Evolutionary conservation across 2,329 filamentous ascomycete species (phyloP).

Genomic region (Cladosporium sp.): DNA sequence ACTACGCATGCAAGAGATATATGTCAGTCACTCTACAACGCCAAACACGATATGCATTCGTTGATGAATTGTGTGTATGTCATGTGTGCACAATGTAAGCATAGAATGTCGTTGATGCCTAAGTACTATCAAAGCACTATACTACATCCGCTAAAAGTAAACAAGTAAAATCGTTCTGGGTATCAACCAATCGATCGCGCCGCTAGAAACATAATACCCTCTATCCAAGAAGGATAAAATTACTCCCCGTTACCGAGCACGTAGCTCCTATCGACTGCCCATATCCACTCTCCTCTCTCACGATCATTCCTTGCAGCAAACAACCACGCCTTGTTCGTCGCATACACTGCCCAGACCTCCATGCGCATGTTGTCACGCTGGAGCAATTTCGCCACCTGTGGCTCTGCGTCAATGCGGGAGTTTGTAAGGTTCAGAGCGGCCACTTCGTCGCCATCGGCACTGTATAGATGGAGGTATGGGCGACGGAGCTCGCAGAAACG

Average conservation of each 20-base stretch:
- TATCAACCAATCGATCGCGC: conserved; percentile 11
- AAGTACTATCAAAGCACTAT: neutral
- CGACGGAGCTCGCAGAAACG: conserved; percentile 88
- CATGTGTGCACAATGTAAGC: too few species aligned
- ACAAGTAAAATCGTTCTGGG: neutral
- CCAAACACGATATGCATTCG: too few species aligned
- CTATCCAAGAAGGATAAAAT: neutral
- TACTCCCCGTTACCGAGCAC: conserved; percentile 32
- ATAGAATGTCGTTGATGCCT: neutral
- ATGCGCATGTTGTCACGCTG: conserved; percentile 30
- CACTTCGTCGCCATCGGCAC: conserved; percentile 82
- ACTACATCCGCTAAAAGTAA: neutral
- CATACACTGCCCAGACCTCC: conserved; percentile 85
- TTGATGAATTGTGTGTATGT: too few species aligned
- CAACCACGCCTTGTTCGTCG: conserved; percentile 88
- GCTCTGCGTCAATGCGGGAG: conserved; percentile 85
- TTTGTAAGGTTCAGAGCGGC: conserved; percentile 85
- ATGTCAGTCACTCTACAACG: too few species aligned
- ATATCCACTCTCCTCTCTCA: conserved; percentile 96
- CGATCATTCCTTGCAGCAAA: conserved; percentile 85
- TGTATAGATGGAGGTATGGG: conserved; percentile 89
- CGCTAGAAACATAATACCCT: neutral
- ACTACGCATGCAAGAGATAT: too few species aligned
- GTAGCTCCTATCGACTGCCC: conserved; percentile 83
- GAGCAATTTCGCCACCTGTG: conserved; percentile 77